A percentile compares a stretch with the other conserved stretches of the same genome.
phyloP scores from a whole-genome alignment of 495 filamentous ascomycete genomes.

The Echria macrotheca region DNA sequence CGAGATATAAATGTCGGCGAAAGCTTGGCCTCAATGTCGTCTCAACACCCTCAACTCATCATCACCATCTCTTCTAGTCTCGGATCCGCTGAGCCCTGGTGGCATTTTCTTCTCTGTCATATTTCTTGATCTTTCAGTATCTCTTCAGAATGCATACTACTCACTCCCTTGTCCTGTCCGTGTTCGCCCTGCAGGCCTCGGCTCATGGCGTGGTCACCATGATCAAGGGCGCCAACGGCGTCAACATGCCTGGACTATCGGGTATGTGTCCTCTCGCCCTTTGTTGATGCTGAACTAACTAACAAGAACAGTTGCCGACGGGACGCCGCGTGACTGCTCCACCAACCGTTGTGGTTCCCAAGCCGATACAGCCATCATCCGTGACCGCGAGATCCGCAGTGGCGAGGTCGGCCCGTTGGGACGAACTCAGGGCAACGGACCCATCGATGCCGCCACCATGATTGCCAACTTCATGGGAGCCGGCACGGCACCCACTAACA shows the following conservation, averaged over 20 bases:
- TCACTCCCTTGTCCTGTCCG: slow-evolving; percentile 18
- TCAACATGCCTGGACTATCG: slow-evolving; percentile 49
- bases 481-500: slow-evolving; percentile 31
- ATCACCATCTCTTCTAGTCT: slow-evolving; percentile 4
- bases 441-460: slow-evolving; percentile 44
- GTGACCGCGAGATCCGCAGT: slow-evolving; percentile 39
- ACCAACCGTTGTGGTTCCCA: slow-evolving; percentile 46
- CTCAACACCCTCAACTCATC: not conserved
- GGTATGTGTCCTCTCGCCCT: slow-evolving; percentile 23
- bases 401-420: slow-evolving; percentile 49
- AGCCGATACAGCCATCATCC: slow-evolving; percentile 51
- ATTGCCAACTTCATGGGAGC: slow-evolving; percentile 41
- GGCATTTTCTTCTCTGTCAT: slow-evolving; percentile 2
- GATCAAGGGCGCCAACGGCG: slow-evolving; percentile 49
- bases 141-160: slow-evolving; percentile 28
- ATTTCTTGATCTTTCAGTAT: not conserved
- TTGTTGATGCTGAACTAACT: not conserved
- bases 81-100: not conserved
- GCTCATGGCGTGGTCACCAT: slow-evolving; percentile 48
- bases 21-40: not conserved
- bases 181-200: slow-evolving; percentile 25
- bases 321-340: slow-evolving; percentile 53
- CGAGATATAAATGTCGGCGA: not conserved
- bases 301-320: slow-evolving; percentile 44
- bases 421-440: slow-evolving; percentile 51